Evolutionary conservation across 2,329 filamentous ascomycete genomes (phyloP).

Genomic region (Cercospora sesami): DNA sequence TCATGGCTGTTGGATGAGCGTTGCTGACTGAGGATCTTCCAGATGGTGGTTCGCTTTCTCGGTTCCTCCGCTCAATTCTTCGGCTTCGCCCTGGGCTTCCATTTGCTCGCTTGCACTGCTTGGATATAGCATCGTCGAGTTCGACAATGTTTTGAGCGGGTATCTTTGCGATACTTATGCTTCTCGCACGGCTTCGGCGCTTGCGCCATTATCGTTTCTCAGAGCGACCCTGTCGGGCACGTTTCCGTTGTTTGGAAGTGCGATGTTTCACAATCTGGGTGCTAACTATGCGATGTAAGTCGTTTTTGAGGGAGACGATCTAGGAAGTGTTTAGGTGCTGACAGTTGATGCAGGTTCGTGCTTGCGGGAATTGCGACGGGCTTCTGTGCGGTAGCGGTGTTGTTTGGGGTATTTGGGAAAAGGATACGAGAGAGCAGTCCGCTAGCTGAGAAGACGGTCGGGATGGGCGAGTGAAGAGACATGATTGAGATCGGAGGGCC

Average conservation of each 20-base stretch:
- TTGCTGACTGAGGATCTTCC: not conserved
- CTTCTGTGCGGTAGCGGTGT: conserved; percentile 18
- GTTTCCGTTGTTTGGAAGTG: conserved; percentile 44
- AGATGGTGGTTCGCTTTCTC: conserved; percentile 51
- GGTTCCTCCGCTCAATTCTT: conserved; percentile 44
- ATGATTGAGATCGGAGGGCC: too few relatives aligned
- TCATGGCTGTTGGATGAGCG: not conserved
- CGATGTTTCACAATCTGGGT: conserved; percentile 45
- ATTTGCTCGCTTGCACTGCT: conserved; percentile 42
- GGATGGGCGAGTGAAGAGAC: not conserved
- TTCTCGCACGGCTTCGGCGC: conserved; percentile 48
- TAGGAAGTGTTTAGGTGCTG: not conserved
- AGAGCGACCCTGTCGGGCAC: conserved; percentile 43
- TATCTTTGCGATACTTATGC: conserved; percentile 50
- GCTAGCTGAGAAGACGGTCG: not conserved
- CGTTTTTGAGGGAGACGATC: not conserved
- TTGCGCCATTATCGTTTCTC: conserved; percentile 46
- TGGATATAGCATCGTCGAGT: conserved; percentile 52
- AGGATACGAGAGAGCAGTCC: conserved; percentile 12
- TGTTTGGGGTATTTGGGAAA: conserved; percentile 16
- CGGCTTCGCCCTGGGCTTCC: conserved; percentile 33
- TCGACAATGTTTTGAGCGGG: conserved; percentile 45
- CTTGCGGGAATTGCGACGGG: conserved; percentile 45
- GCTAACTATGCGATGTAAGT: conserved; percentile 42
- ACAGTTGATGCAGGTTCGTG: conserved; percentile 28